phyloP scores from a whole-genome alignment of 2,329 filamentous ascomycete species.

The Pezicula neosporulosa region DNA sequence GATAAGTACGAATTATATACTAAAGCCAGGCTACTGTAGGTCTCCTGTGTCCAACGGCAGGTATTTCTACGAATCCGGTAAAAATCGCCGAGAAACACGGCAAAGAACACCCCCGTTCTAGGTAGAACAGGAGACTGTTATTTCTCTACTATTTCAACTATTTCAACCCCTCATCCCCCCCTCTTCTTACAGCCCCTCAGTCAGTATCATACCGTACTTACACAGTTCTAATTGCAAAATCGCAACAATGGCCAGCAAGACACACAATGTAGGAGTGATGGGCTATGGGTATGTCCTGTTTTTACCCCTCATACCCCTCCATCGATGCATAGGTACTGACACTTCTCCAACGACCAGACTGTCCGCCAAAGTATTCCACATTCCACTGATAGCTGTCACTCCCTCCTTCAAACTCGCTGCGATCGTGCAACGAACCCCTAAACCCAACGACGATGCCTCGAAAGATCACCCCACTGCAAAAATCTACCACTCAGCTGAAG shows the following conservation, averaged over 20 bases:
- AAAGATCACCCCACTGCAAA: slow-evolving; percentile 63
- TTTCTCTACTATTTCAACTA: too few relatives aligned
- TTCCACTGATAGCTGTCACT: slow-evolving; percentile 68
- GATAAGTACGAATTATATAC: too few relatives aligned
- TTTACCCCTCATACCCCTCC: background rate
- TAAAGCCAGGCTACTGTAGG: too few relatives aligned
- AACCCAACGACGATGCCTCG: slow-evolving; percentile 60
- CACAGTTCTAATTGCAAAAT: too few relatives aligned
- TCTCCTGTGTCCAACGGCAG: too few relatives aligned
- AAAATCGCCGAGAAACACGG: too few relatives aligned
- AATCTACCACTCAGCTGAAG: slow-evolving; percentile 59
- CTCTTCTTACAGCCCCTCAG: too few relatives aligned
- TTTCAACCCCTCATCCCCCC: too few relatives aligned
- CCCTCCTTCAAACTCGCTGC: slow-evolving; percentile 65
- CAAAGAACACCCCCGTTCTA: too few relatives aligned
- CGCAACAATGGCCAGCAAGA: slow-evolving; percentile 29
- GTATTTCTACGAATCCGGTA: too few relatives aligned
- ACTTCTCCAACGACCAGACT: slow-evolving; percentile 32
- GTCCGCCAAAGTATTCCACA: slow-evolving; percentile 78
- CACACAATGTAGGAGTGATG: slow-evolving; percentile 54
- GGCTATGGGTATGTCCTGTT: slow-evolving; percentile 45
- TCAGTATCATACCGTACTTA: too few relatives aligned
- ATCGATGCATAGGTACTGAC: background rate
- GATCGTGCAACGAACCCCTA: slow-evolving; percentile 72
- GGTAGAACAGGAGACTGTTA: too few relatives aligned